Percentiles rank a stretch among this genome's conserved stretches.
Conservation (phyloP, 139 green algal genomes). For the Eudorina sp. region DNA sequence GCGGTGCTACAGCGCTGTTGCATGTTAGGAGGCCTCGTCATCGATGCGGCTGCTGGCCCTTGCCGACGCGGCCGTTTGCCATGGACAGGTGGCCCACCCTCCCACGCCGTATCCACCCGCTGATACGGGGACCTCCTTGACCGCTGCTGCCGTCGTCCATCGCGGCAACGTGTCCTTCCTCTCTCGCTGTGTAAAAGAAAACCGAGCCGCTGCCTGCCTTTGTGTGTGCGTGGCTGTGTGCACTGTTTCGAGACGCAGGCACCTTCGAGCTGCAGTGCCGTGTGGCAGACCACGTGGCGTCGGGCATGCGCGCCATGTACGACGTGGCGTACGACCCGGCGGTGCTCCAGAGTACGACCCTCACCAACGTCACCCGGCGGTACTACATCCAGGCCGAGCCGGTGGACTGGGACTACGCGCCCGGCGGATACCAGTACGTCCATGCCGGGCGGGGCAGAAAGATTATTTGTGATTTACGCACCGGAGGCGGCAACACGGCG, state of each 20-base stretch:
- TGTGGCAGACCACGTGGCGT: slow-evolving; percentile 76
- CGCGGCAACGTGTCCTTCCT: too few relatives aligned
- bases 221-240: background rate
- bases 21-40: too few relatives aligned
- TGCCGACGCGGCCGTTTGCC: too few relatives aligned
- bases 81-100: too few relatives aligned
- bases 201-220: background rate
- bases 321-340: background rate
- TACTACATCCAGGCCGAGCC: slow-evolving; percentile 64
- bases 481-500: too few relatives aligned
- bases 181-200: too few relatives aligned
- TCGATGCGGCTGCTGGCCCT: too few relatives aligned
- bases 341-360: background rate
- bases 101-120: too few relatives aligned
- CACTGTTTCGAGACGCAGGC: background rate
- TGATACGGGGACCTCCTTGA: too few relatives aligned
- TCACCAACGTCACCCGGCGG: slow-evolving; percentile 31
- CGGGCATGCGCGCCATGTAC: slow-evolving; percentile 71
- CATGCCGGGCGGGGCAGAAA: too few relatives aligned
- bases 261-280: slow-evolving; percentile 71
- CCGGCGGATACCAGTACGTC: slow-evolving; percentile 42
- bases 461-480: background rate
- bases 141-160: too few relatives aligned
- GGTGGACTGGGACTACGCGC: slow-evolving; percentile 71
- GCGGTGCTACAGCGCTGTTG: too few relatives aligned